Percentiles rank a stretch among this genome's conserved stretches.
Conservation (phyloP, 2,329 filamentous ascomycete genomes). For the Incumbomyces delicatus region DNA sequence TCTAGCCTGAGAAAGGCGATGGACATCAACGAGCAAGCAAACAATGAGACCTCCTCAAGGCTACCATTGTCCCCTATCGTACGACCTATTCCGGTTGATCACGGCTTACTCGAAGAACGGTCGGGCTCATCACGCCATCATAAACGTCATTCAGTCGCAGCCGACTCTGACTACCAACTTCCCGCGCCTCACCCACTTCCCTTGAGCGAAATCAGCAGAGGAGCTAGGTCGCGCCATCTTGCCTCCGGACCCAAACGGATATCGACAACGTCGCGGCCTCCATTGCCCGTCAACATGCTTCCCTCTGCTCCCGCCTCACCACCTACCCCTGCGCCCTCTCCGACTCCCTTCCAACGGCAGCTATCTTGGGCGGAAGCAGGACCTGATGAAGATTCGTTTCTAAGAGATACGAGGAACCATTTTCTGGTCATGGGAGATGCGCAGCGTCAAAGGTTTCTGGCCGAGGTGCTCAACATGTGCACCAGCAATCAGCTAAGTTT, state of each 20-base stretch:
- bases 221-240: conserved; percentile 24
- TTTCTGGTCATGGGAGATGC: conserved; percentile 68
- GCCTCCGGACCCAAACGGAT: conserved; percentile 22
- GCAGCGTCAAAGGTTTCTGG: conserved; percentile 70
- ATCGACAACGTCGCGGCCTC: conserved; percentile 25
- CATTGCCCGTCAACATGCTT: conserved; percentile 51
- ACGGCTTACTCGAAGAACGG: conserved; percentile 11
- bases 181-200: conserved; percentile 24
- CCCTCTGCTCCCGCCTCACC: conserved; percentile 57
- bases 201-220: conserved; percentile 23
- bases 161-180: conserved; percentile 25
- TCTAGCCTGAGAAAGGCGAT: not conserved
- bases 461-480: conserved; percentile 84
- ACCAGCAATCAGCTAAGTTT: conserved; percentile 93
- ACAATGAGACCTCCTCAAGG: conserved; percentile 1
- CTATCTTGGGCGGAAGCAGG: conserved; percentile 37
- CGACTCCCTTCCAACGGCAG: conserved; percentile 52
- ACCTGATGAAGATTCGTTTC: conserved; percentile 71
- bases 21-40: not conserved
- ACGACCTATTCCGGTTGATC: conserved; percentile 15
- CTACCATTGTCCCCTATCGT: conserved; percentile 17
- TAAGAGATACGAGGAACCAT: conserved; percentile 66
- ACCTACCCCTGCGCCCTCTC: conserved; percentile 57
- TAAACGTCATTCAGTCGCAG: conserved; percentile 22
- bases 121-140: conserved; percentile 8